Evolutionary conservation across 2,329 filamentous ascomycete genomes (phyloP).

Genomic region (Didymellaceae sp.): DNA sequence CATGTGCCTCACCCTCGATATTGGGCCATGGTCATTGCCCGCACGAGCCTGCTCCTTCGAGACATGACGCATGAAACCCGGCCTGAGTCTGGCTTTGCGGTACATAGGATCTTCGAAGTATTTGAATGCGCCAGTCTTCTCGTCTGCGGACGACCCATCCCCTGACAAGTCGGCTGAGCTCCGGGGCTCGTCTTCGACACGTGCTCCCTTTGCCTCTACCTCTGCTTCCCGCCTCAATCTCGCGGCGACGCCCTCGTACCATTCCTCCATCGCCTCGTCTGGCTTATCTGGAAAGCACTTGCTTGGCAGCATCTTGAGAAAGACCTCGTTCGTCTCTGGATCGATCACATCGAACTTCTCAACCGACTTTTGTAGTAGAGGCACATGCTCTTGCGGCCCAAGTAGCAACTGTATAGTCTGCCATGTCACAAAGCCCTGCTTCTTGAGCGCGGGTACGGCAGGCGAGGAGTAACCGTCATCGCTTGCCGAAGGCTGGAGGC

Average conservation of each 20-base stretch:
- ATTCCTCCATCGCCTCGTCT: conserved; percentile 80
- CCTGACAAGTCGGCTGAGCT: conserved; percentile 45
- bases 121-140: conserved; percentile 51
- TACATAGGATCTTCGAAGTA: conserved; percentile 60
- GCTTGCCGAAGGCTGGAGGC: conserved; percentile 73
- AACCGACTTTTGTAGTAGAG: conserved; percentile 81
- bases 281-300: conserved; percentile 73
- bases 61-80: conserved; percentile 51
- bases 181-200: conserved; percentile 35
- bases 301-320: conserved; percentile 69
- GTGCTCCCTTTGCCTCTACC: conserved; percentile 33
- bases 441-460: conserved; percentile 80
- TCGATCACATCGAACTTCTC: conserved; percentile 77
- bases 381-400: conserved; percentile 85
- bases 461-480: conserved; percentile 74
- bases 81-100: conserved; percentile 53
- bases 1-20: conserved; percentile 44
- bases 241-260: conserved; percentile 81
- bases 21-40: conserved; percentile 39
- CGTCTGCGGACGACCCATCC: conserved; percentile 49
- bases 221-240: conserved; percentile 70
- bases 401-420: conserved; percentile 89
- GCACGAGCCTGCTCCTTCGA: conserved; percentile 40
- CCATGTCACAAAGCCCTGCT: conserved; percentile 89
- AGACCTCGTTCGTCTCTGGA: conserved; percentile 65